Evolutionary conservation across 257 asterid species (phyloP).

Genomic region (Solanum tacnaense): DNA sequence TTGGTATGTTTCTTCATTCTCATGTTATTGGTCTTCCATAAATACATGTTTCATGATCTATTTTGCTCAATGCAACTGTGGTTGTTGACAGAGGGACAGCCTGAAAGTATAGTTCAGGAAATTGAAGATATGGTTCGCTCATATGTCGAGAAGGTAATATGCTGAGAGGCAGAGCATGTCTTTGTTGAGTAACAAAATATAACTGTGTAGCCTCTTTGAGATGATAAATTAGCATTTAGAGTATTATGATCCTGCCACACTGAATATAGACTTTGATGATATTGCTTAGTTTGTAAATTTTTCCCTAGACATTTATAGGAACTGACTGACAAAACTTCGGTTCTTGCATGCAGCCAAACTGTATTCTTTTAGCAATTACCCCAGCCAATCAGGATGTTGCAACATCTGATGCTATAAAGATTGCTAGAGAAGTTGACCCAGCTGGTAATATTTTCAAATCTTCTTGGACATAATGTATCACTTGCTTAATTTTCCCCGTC

Average conservation of each 20-base stretch:
- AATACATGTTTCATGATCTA: background rate
- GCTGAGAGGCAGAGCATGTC: background rate
- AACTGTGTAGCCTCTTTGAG: background rate
- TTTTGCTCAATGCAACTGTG: background rate
- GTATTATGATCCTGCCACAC: background rate
- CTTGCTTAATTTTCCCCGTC: background rate
- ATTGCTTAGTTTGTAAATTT: background rate
- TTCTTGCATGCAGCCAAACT: slow-evolving; percentile 26
- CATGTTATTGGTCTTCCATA: background rate
- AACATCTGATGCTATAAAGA: slow-evolving; percentile 38
- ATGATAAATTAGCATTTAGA: background rate
- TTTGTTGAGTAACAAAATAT: background rate
- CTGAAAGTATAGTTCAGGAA: slow-evolving; percentile 28
- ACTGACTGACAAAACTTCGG: background rate
- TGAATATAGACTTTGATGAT: background rate
- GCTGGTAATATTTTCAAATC: slow-evolving; percentile 14
- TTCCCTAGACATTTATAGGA: background rate
- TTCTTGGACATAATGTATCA: background rate
- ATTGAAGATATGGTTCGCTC: slow-evolving; percentile 38
- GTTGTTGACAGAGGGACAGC: slow-evolving; percentile 30
- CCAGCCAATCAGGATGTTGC: slow-evolving; percentile 47
- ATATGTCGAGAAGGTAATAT: slow-evolving; percentile 28
- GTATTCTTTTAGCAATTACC: slow-evolving; percentile 35
- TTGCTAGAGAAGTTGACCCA: slow-evolving; percentile 42
- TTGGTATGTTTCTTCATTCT: slow-evolving; percentile 23